Evolutionary conservation across 352 stramenopile genomes (phyloP), one percentile per base, ranked within the genome.

Genomic region (Phytophthora pisi): DNA sequence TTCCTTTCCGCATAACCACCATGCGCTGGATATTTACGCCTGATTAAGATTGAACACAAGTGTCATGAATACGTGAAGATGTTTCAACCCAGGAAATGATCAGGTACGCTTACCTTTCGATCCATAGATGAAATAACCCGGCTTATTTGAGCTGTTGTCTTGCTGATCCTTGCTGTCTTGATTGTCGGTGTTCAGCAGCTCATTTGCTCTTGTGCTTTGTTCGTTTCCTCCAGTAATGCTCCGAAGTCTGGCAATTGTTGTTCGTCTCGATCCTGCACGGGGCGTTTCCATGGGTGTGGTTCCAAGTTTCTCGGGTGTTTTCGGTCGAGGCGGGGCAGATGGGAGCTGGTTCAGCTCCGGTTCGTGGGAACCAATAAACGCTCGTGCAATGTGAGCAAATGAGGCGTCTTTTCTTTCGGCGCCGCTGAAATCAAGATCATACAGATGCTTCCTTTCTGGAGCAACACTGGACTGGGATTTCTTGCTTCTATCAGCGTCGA

Each of bases 401-500:
- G 58, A 38, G 30, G 54, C 58, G 56, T 72, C 68, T 10, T 53
- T 49, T 11, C 38, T 72, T 16, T 64, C 57, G 10, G 31, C 16
- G 18, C 60, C 18, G n/a, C 18, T 66, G 40, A 76, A 72, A 31
- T 76, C 68, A 15, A 76, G 45, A 15, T 76, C 64, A 15, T 76
- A 76, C 24, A 76, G 40, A 50, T 66, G 72, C 20, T 70, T 76
- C 34, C 49, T 52, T 30, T 70, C 62, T 20, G 53, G 18, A 63
- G 55, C 18, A 15, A 54, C 49, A 34, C 4, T 53, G 2, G 45
- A 15, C n/a, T 64, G 45, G 5, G 51, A 26, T 31, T 56, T 66
- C 57, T 72, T 69, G 31, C 28, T 66, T 64, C 57, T 72, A 42
- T 65, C 54, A 7, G 59, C 26, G n/a, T 84, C 77, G 36, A 77